Evolutionary conservation across 768 basidiomycete genomes (phyloP).

Genomic region (Boletus eberwhitei): DNA sequence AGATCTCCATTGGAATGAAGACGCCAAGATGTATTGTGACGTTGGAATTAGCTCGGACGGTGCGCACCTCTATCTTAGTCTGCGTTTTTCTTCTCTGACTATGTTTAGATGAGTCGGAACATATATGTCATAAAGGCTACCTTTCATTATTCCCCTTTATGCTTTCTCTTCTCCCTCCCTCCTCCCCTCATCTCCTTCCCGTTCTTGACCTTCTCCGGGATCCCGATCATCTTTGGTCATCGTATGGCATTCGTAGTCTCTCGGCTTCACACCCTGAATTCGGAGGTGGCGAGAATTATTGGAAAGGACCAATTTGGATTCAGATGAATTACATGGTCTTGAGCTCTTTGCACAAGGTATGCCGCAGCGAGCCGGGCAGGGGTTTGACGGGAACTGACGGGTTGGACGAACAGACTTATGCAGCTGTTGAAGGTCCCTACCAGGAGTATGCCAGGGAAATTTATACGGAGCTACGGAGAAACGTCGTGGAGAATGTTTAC

Average conservation of each 20-base stretch:
- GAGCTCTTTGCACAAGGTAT: conserved; percentile 71
- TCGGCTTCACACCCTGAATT: conserved; percentile 88
- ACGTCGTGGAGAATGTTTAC: conserved; percentile 82
- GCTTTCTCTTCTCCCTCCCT: conserved; percentile 70
- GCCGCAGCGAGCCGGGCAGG: neutral
- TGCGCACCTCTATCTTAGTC: conserved; percentile 28
- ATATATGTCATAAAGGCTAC: conserved; percentile 90
- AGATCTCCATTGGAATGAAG: conserved; percentile 95
- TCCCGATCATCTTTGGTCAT: conserved; percentile 88
- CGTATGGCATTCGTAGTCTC: conserved; percentile 84
- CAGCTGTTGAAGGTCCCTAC: conserved; percentile 74
- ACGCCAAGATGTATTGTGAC: conserved; percentile 92
- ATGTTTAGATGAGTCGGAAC: conserved; percentile 78
- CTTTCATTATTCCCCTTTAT: conserved; percentile 93
- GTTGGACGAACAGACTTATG: conserved; percentile 59
- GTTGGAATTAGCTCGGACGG: conserved; percentile 81
- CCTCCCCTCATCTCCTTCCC: conserved; percentile 77
- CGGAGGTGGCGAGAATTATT: conserved; percentile 93
- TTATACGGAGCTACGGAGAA: conserved; percentile 75
- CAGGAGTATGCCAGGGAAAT: conserved; percentile 71
- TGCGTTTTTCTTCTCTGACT: neutral
- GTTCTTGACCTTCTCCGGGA: conserved; percentile 78
- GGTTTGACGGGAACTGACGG: neutral
- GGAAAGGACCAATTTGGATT: conserved; percentile 96
- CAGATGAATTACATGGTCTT: conserved; percentile 96